Conservation (phyloP, 345 rosid species). For the thale cress (Arabidopsis thaliana) region TAIR10.1 NC_003075.7:18440001-18440500, state of each 20-base stretch:
- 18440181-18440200: slow-evolving; percentile 5
- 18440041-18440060: neutral
- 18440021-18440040: too few relatives aligned
- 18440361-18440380: slow-evolving; percentile 46
- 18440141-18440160: neutral
- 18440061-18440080: neutral
- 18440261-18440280: slow-evolving; percentile 64
- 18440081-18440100: neutral
- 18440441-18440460: slow-evolving; percentile 45
- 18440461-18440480: neutral
- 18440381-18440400: slow-evolving; percentile 57
- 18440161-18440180: neutral
- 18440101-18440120: neutral
- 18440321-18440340: slow-evolving; percentile 53
- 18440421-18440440: slow-evolving; percentile 5
- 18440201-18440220: neutral
- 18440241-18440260: slow-evolving; percentile 58
- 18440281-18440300: slow-evolving; percentile 60
- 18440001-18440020: neutral
- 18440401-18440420: slow-evolving; percentile 12
- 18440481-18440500: slow-evolving; percentile 13
- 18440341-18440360: slow-evolving; percentile 57
- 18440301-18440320: slow-evolving; percentile 62
- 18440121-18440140: neutral
- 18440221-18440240: slow-evolving; percentile 40